phyloP scores from a whole-genome alignment of 176 grass and related monocot genomes.

The bread wheat (Triticum aestivum) region IWGSC_CS_RefSeq_v2.1 NC_057806.1:367569745-367570244 shows the following conservation, averaged over 20 bases:
- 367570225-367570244: too few relatives aligned
- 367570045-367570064: not conserved
- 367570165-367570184: too few relatives aligned
- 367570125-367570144: not conserved
- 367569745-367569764: not conserved
- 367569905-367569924: conserved; percentile 21
- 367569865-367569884: not conserved
- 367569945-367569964: conserved; percentile 9
- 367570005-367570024: not conserved
- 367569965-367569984: not conserved
- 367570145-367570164: too few relatives aligned
- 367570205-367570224: too few relatives aligned
- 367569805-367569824: not conserved
- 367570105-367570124: not conserved
- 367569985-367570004: not conserved
- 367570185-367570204: too few relatives aligned
- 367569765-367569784: not conserved
- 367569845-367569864: conserved; percentile 19
- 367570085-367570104: not conserved
- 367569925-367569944: conserved; percentile 24
- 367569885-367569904: conserved; percentile 10
- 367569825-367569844: conserved; percentile 24
- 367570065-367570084: not conserved
- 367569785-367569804: conserved; percentile 13
- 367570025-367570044: not conserved